Conservation (phyloP, 805 yeast genomes). For the Kodamaea kaohsiungensis region DNA sequence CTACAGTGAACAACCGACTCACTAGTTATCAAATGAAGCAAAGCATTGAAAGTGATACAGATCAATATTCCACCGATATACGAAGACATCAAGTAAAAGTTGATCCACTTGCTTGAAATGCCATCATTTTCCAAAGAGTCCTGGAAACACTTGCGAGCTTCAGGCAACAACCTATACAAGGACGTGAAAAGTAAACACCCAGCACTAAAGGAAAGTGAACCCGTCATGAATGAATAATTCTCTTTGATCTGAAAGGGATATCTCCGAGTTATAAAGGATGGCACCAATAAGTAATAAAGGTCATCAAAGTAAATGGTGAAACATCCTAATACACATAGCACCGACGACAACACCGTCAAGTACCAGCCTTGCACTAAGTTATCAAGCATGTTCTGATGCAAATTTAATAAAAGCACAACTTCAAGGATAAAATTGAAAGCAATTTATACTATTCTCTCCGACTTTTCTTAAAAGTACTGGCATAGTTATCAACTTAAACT, state of each 20-base stretch:
- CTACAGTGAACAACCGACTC: constrained; percentile 86
- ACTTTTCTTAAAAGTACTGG: not conserved
- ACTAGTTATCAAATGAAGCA: constrained; percentile 74
- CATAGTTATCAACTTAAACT: not conserved
- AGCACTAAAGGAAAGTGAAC: constrained; percentile 72
- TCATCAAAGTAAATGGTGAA: constrained; percentile 62
- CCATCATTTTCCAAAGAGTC: constrained; percentile 3
- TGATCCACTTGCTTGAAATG: constrained; percentile 18
- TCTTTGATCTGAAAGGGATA: constrained; percentile 55
- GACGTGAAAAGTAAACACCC: constrained; percentile 86
- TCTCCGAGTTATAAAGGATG: constrained; percentile 39
- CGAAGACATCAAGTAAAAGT: constrained; percentile 43
- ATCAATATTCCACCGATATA: constrained; percentile 59
- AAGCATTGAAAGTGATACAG: constrained; percentile 60
- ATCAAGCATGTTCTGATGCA: constrained; percentile 2
- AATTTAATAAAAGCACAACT: too few relatives aligned
- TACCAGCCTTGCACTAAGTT: constrained; percentile 57
- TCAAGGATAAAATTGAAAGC: not conserved
- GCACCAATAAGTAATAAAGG: constrained; percentile 43
- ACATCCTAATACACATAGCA: constrained; percentile 74
- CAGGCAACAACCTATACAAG: constrained; percentile 75
- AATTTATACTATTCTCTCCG: not conserved
- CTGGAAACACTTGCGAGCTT: constrained; percentile 31
- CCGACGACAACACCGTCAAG: constrained; percentile 62
- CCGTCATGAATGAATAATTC: constrained; percentile 66